Base-by-base conservation (phyloP, 768 basidiomycete genomes). In the Strobilomyces dryophilus region DNA sequence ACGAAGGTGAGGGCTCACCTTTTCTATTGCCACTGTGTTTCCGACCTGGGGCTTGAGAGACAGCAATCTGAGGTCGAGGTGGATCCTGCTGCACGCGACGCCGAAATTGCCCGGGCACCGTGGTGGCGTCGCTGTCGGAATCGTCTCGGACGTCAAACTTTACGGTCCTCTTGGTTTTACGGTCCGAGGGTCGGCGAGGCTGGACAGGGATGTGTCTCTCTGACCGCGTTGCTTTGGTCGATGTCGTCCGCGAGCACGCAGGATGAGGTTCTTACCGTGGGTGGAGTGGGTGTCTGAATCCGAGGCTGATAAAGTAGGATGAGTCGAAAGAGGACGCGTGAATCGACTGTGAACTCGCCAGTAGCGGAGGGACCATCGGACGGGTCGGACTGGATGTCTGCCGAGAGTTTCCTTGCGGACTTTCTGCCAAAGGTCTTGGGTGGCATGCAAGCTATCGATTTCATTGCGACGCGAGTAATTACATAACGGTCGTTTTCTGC, bases 341-440 rank as follows among this genome's bases (percentile, higher is more conserved):
- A 5, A 39, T 14, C 18, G 26, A n/a, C n/a, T 24, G 24, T 24
- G 10, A n/a, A 46, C 48, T 51, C 1, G 14, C 14, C n/a, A 24
- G 39, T 5, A 27, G 46, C n/a, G 4, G 51, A 14, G 14, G 5
- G 45, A 20, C 43, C 7, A 26, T 54, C 59, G 12, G 64, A 53
- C 27, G 53, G 49, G 17, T 50, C 53, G 8, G 61, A 53, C 29
- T 17, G 21, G 17, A 9, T 27, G 35, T 55, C 35, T 20, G 34
- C 11, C 26, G 17, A 31, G 12, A 51, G 11, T 42, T 56, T 65
- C 39, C 64, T 60, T 14, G 61, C 63, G 14, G 56, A 59, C 49
- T 54, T 66, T 9, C 42, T 50, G 24, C 24, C 24, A 24, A 24
- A 10, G 41, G 26, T 18, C 4, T 31, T 42, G 1, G 26, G 54